phyloP scores from a whole-genome alignment of 139 green algal species.

The Chlorella vulgaris region DNA sequence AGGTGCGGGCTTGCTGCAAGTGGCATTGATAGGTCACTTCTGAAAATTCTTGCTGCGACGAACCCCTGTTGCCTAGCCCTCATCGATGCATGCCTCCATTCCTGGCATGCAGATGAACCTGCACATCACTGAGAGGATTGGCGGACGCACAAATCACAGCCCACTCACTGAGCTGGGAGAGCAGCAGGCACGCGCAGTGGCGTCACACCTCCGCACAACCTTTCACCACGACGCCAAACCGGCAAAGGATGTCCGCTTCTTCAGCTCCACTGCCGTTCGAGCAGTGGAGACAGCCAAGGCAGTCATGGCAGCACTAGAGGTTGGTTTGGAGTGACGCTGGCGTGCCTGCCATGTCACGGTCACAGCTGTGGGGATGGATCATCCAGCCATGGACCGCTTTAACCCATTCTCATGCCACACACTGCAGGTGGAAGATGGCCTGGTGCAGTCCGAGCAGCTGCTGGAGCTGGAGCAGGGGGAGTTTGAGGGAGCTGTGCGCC shows the following conservation, averaged over 20 bases:
- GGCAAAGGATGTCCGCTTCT: slow-evolving; percentile 3
- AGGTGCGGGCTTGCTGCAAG: too few relatives aligned
- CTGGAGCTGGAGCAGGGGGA: slow-evolving; percentile 47
- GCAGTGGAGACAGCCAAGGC: slow-evolving; percentile 35
- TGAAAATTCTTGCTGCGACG: too few relatives aligned
- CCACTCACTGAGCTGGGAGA: slow-evolving; percentile 37
- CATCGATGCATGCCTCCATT: too few relatives aligned
- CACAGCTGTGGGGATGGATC: too few relatives aligned
- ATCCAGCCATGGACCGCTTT: too few relatives aligned
- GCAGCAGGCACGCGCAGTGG: slow-evolving; percentile 29
- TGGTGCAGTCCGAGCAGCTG: slow-evolving; percentile 17
- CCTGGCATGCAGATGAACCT: slow-evolving; percentile 55
- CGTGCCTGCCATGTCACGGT: not conserved
- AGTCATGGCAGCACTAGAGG: slow-evolving; percentile 16
- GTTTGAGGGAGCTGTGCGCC: slow-evolving; percentile 29
- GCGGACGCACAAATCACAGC: slow-evolving; percentile 33
- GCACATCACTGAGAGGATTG: slow-evolving; percentile 26
- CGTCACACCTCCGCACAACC: not conserved
- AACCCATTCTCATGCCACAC: too few relatives aligned
- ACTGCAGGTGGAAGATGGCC: not conserved
- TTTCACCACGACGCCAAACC: not conserved
- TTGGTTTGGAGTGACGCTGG: not conserved
- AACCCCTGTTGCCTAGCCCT: too few relatives aligned
- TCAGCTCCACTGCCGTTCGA: slow-evolving; percentile 39
- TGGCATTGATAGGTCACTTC: too few relatives aligned